These are phyloP conservation scores for Camellia granthamiana DNA, from an alignment of 148 eudicot species.

Conservation along the genomic window DNA sequence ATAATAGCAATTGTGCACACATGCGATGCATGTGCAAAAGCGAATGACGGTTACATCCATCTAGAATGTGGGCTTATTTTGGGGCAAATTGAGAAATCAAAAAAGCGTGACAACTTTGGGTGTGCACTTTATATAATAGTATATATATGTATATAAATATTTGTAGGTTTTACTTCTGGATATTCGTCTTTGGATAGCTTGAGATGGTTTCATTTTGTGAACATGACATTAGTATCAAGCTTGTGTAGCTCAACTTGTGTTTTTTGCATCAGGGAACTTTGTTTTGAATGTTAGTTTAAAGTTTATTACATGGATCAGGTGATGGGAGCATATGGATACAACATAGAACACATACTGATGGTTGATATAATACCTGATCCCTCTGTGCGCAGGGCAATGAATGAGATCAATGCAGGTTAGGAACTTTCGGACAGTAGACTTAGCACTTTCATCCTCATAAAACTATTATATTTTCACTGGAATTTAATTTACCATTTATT, in stretches of 20 bases:
- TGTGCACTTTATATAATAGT: background rate
- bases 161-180: background rate
- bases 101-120: too few species aligned
- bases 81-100: too few species aligned
- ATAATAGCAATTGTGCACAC: too few species aligned
- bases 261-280: background rate
- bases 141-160: background rate
- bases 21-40: too few species aligned
- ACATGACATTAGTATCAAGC: background rate
- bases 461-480: background rate
- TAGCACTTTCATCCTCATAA: background rate
- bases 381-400: constrained; percentile 94
- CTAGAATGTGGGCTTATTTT: too few species aligned
- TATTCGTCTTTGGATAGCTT: background rate
- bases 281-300: background rate
- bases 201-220: constrained; percentile 2
- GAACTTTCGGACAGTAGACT: constrained; percentile 4
- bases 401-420: constrained; percentile 96
- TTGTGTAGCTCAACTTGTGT: background rate
- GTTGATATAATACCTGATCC: constrained; percentile 95
- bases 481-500: background rate
- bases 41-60: too few species aligned
- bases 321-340: constrained; percentile 96
- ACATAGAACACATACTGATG: constrained; percentile 95
- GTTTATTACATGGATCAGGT: constrained; percentile 51